Conservation (phyloP, 106 monocot genomes). For the Acanthochlamys bracteata region DNA sequence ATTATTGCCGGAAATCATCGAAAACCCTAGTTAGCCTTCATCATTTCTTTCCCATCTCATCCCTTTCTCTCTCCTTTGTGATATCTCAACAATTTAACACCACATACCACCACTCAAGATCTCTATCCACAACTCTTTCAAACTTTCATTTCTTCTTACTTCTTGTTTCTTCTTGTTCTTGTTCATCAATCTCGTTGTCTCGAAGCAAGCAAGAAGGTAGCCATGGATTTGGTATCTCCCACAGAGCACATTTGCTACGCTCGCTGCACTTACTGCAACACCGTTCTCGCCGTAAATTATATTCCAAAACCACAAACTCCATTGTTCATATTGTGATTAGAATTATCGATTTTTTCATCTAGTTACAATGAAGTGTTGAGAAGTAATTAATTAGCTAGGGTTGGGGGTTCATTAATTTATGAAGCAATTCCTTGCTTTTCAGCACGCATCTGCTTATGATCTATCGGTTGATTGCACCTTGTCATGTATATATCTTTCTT, state of each 20-base stretch:
- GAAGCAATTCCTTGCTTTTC: no score
- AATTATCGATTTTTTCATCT: no score
- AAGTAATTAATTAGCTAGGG: no score
- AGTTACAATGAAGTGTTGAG: no score
- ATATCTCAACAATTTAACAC: neutral
- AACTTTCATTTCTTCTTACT: neutral
- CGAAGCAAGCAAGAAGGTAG: neutral
- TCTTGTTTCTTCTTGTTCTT: neutral
- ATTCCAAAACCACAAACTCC: neutral
- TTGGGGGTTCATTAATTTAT: no score
- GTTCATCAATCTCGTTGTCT: neutral
- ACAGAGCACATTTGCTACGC: conserved; percentile 60
- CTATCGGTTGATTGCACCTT: no score
- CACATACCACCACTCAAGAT: no score
- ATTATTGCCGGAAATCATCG: conserved; percentile 27
- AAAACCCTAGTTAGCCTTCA: conserved; percentile 24
- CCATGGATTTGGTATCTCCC: conserved; percentile 40
- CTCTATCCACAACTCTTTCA: no score
- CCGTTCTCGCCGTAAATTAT: conserved; percentile 47
- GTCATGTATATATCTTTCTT: no score
- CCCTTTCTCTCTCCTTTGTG: conserved; percentile 4
- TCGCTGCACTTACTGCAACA: conserved; percentile 71
- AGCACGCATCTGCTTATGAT: no score
- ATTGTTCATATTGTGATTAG: no score
- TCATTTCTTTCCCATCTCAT: neutral